Base-by-base conservation (phyloP, 495 filamentous ascomycete genomes). In the Trichoderma orchidacearum region DNA sequence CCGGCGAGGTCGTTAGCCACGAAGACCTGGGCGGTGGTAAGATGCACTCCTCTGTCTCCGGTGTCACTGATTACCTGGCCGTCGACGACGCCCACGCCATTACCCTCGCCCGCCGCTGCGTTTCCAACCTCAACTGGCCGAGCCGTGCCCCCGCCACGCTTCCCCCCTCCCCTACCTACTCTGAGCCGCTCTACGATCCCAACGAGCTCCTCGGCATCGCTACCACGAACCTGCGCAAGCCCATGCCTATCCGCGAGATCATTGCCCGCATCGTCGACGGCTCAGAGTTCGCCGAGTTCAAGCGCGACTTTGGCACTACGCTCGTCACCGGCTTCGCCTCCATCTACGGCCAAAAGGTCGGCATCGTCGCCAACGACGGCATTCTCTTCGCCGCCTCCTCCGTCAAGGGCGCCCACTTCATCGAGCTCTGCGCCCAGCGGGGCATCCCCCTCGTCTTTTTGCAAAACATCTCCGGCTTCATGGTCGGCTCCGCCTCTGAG, bases 401-500 rank as follows among this genome's bases (percentile, higher is more conserved):
- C 3, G 80, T 96, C 51, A 98, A 98, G 70, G 93, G 93, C 11
- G 90, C 93, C 4, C 93, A 98, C 70, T 98, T 98, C 71, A 95
- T 97, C 66, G 88, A 98, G 69, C 83, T 98, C n/a, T 96, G 93
- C 73, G 80, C 83, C 6, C 88, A 97, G 68, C 85, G 94, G 53
- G 79, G 84, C 25, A 88, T 97, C 51, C 92, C 93, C 15, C 75
- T 98, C 0, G 73, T 98, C 30, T 98, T 98, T 70, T 71, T 98
- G 34, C 93, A 98, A 66, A 98, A 98, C 66, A 98, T 98, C 67
- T 85, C 80, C 6, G 93, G 93, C 27, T 98, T 98, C 76, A 98
- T 98, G 93, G 93, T 98, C 12, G 93, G 93, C 28, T 79, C 78
- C 7, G 90, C 95, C 63, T 93, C 92, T 3, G 93, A 98, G 69